Evolutionary conservation across 2,329 filamentous ascomycete species (phyloP), one percentile per base, ranked within the genome.

Genomic region (Hypoxylon sp.): DNA sequence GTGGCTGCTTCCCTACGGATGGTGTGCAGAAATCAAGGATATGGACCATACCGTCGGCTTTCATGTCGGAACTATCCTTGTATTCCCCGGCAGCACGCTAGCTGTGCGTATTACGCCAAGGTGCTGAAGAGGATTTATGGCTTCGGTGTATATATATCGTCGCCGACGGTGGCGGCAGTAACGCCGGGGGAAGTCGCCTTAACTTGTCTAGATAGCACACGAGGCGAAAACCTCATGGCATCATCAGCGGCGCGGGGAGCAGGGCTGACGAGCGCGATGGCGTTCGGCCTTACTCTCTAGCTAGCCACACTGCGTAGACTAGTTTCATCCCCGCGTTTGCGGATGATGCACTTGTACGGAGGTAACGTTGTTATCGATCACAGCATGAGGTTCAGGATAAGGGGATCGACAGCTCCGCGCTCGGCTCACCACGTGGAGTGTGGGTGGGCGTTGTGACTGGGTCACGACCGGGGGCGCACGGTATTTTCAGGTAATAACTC

Each of bases 401-500:
- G 46, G 34, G 30, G 21, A 58, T 63, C 45, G 59, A 58, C 43
- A 57, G 23, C 32, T 25, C 60, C 34, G 43, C 43, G 43, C 43
- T 28, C 28, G 50, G 43, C 13, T 46, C 30, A 23, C 60, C 63
- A 53, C 55, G 59, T 62, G 51, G 45, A 60, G 38, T 46, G 53
- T 60, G 45, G 32, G 45, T 60, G 45, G 45, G 19, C 55, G 17
- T 30, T 62, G 21, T 41, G 17, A 32, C 49, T 25, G 17, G 51
- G 41, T 58, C 45, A 50, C 30, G 13, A 57, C 23, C 23, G 45
- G 45, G 52, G 11, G 30, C 23, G 1, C 45, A 56, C 9, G 28
- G 21, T 9, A 14, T 21, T 19, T 3, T 21, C 17, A 43, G 17
- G 38, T 21, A 43, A 43, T 11, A 21, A 43, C n/a, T 21, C 38